Percentiles rank a stretch among this genome's conserved stretches.
These are phyloP conservation scores for Pichia rugopelliculosa DNA, from an alignment of 805 yeast genomes.

Conservation along the genomic window DNA sequence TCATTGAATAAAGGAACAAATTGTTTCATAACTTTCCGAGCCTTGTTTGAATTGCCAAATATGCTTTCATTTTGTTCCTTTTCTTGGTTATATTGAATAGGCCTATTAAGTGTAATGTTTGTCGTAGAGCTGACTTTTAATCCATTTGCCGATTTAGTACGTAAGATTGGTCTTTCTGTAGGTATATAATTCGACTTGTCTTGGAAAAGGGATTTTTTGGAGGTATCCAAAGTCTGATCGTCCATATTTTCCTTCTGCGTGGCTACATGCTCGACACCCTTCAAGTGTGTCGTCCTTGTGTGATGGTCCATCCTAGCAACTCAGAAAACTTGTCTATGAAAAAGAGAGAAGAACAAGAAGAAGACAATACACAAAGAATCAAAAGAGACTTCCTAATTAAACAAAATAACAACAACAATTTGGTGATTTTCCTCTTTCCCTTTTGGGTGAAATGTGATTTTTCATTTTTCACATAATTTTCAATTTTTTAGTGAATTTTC, in stretches of 20 bases:
- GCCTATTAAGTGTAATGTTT: neutral
- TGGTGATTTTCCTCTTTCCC: neutral
- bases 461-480: neutral
- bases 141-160: slow-evolving; percentile 4
- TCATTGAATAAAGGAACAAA: neutral
- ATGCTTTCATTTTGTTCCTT: neutral
- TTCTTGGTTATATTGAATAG: neutral
- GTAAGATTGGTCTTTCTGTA: neutral
- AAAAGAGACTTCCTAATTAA: neutral
- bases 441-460: neutral
- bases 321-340: neutral
- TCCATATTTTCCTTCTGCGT: neutral
- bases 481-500: no score
- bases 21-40: slow-evolving; percentile 2
- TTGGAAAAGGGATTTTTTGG: neutral
- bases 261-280: neutral
- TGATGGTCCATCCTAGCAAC: neutral
- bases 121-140: neutral
- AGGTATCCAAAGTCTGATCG: neutral
- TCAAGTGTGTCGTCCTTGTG: neutral
- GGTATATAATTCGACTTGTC: neutral
- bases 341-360: neutral
- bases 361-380: neutral
- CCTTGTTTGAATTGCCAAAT: slow-evolving; percentile 6
- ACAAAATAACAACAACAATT: neutral